These are phyloP conservation scores for Oropetium thomaeum DNA, from an alignment of 176 grass and related monocot species.

Conservation along the genomic window DNA sequence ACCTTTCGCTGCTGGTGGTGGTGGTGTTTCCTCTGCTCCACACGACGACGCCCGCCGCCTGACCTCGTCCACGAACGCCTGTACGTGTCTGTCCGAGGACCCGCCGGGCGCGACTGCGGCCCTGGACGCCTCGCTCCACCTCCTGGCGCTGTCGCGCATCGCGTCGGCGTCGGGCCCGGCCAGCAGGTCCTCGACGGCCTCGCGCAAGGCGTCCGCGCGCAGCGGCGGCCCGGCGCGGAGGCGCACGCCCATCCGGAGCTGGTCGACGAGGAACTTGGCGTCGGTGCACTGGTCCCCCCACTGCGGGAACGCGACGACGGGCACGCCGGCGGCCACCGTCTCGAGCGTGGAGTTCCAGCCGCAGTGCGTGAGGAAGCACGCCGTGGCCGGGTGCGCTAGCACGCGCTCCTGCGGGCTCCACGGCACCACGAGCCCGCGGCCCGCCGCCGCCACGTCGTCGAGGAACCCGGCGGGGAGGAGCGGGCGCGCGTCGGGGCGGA, in stretches of 20 bases:
- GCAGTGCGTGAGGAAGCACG: constrained; percentile 86
- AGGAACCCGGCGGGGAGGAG: constrained; percentile 51
- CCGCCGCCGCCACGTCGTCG: constrained; percentile 23
- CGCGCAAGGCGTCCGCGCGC: constrained; percentile 32
- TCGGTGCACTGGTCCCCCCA: constrained; percentile 81
- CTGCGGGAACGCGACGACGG: constrained; percentile 69
- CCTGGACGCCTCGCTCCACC: constrained; percentile 46
- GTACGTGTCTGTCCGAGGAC: constrained; percentile 53
- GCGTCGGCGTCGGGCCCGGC: constrained; percentile 19
- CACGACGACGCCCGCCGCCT: constrained; percentile 15
- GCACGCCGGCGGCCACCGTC: constrained; percentile 59
- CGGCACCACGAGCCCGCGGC: constrained; percentile 52
- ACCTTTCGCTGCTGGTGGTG: too few relatives aligned
- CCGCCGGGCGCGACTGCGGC: constrained; percentile 50
- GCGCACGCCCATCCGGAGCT: constrained; percentile 54
- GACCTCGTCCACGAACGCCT: constrained; percentile 66
- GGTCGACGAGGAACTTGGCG: constrained; percentile 61
- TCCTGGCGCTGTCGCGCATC: constrained; percentile 33
- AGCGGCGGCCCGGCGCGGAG: constrained; percentile 48
- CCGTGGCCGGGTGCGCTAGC: constrained; percentile 48
- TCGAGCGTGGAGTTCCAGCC: constrained; percentile 89
- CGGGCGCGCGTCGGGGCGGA: constrained; percentile 38
- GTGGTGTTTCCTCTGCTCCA: not conserved
- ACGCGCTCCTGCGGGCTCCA: constrained; percentile 85
- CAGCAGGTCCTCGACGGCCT: constrained; percentile 47